A percentile compares a stretch with the other conserved stretches of the same genome.
phyloP scores from a whole-genome alignment of 192 early-diverging fungal species.

The Umbelopsis sp. region DNA sequence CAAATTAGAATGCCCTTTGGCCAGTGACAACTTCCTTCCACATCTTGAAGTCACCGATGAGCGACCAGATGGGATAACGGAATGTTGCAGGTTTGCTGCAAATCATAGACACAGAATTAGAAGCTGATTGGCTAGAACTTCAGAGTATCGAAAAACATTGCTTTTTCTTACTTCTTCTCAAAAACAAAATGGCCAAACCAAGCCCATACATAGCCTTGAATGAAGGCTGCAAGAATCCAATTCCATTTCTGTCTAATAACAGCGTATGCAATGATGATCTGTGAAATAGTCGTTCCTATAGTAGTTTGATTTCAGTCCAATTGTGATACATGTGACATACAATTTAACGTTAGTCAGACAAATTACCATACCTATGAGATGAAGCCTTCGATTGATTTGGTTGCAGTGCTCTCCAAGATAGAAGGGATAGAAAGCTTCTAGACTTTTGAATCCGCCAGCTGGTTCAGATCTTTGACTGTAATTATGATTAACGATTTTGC shows the following conservation, averaged over 20 bases:
- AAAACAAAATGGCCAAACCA: slow-evolving; percentile 72
- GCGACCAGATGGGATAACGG: slow-evolving; percentile 64
- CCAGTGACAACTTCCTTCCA: slow-evolving; percentile 49
- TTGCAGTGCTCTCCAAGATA: slow-evolving; percentile 66
- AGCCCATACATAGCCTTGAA: slow-evolving; percentile 63
- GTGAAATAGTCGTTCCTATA: slow-evolving; percentile 39
- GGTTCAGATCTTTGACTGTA: slow-evolving; percentile 44
- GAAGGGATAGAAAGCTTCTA: slow-evolving; percentile 68
- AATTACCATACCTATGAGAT: slow-evolving; percentile 49
- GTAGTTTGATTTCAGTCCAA: too few relatives aligned
- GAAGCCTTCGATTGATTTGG: slow-evolving; percentile 51
- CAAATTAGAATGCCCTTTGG: slow-evolving; percentile 36
- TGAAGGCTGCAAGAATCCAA: slow-evolving; percentile 30
- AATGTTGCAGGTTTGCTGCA: slow-evolving; percentile 74
- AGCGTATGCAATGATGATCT: slow-evolving; percentile 32
- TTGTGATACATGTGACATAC: too few relatives aligned
- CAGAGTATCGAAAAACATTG: neutral
- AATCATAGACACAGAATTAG: slow-evolving; percentile 1
- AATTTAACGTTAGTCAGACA: neutral
- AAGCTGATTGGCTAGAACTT: neutral
- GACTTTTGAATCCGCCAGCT: slow-evolving; percentile 47
- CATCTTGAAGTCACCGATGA: slow-evolving; percentile 59
- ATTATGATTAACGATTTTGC: slow-evolving; percentile 48
- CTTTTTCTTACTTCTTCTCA: slow-evolving; percentile 46
- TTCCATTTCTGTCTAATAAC: slow-evolving; percentile 29